Base-by-base conservation (phyloP, 2,329 filamentous ascomycete species). In the Claviceps humidiphila region DNA sequence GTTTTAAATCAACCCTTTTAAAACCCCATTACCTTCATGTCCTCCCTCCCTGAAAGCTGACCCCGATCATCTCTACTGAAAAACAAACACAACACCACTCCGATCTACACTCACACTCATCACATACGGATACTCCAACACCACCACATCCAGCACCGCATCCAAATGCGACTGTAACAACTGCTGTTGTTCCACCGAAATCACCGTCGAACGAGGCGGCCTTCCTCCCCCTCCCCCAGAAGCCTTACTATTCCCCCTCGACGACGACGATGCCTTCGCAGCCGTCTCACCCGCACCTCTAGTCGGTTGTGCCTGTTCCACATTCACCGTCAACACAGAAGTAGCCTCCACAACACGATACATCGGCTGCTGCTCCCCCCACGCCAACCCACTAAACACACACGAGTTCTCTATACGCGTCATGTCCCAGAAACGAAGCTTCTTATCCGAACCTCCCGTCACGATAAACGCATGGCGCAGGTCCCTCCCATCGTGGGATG, bases 71-170 rank as follows among this genome's bases (percentile, higher is more conserved):
- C 55, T 53, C 60, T 67, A 77, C 59, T 75, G 72, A 63, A 84
- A 95, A 51, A 96, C 83, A 74, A 93, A 95, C 46, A 97, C 82
- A 65, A 91, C 84, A 0, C 93, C 93, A 41, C 84, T 87, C 60
- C 91, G 76, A 72, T 98, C 93, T 51, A 86, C 90, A 58, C 87
- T 94, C 49, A 97, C 76, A 38, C 90, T 85, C 88, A 97, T 96
- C 4, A 85, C 86, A 66, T 95, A 96, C 24, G 93, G 93, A 57
- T 80, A 76, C 71, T 96, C 89, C 59, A 98, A 68, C 62, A 97
- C 71, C n/a, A 85, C 85, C 58, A 96, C 82, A 69, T 97, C 91
- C 62, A 87, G 78, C 54, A 98, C 83, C 3, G 82, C 82, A 68
- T 98, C 93, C 61, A 96, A 68, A 69, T 98, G 93, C 54, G 85